Base-by-base conservation (phyloP, 441 rosid species). In the Erodium trifolium region DNA sequence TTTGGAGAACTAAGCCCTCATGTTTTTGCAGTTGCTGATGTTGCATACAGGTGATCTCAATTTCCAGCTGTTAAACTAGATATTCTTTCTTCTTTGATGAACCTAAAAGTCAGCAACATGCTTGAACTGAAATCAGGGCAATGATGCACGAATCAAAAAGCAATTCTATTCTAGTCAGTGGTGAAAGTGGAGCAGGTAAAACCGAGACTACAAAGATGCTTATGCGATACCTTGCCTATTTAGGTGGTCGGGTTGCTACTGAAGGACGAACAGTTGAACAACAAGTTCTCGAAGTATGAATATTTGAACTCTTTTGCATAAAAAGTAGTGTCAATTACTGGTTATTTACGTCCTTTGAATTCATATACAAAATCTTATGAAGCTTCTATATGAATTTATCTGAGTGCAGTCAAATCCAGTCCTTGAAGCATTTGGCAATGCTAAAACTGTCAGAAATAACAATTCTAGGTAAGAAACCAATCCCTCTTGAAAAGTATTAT, bases 351-450 rank as follows among this genome's bases (percentile, higher is more conserved):
- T 73, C 45, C 66, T n/a, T 60, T 23, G 29, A 14, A 49, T 66
- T 73, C 71, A 35, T 66, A 19, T 19, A 1, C 35, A 60, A 60
- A 60, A 59, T 19, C 34, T 19, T 19, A 11, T 57, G 49, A 43
- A 43, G 27, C 4, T 13, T 49, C 4, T 1, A 34, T 60, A 53
- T n/a, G 62, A 70, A 72, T 55, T 70, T 60, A 60, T 60, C 57
- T 60, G 64, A 60, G 35, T 78, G 80, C 86, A 91, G 97, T 91
- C 97, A 69, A 91, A 91, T 82, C 97, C 98, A 65, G 99, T 95
- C 81, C 98, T 92, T 82, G 99, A 95, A 88, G 97, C 99, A 77
- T 95, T 95, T 85, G 99, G 99, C 49, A 95, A 95, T 75, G 99
- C 99, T 9, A 95, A 95, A 79, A 95, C 99, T 71, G 92, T 95